phyloP scores from a whole-genome alignment of 305 asterid species.

The Solanum hybrid region DNA sequence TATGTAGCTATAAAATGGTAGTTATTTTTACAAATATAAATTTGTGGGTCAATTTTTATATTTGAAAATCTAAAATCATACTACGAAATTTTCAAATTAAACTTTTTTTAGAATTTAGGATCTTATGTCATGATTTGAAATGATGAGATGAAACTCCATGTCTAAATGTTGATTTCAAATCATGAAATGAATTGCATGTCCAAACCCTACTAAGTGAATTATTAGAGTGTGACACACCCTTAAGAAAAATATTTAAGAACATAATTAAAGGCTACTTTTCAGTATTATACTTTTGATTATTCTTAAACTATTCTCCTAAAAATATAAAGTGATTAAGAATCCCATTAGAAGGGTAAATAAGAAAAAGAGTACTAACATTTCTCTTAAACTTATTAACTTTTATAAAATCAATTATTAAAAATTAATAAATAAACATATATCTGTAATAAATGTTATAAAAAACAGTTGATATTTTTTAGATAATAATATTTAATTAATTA shows the following conservation, averaged over 20 bases:
- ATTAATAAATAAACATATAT: too few relatives aligned
- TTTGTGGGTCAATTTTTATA: background rate
- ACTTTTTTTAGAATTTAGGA: too few relatives aligned
- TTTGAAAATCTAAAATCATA: background rate
- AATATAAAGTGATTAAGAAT: background rate
- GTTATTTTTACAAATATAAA: too few relatives aligned
- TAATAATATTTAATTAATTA: too few relatives aligned
- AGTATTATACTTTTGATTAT: too few relatives aligned
- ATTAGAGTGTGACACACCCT: background rate
- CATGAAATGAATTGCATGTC: too few relatives aligned
- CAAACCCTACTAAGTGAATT: too few relatives aligned
- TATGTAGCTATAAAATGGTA: too few relatives aligned
- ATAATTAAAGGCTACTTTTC: background rate
- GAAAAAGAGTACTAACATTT: background rate
- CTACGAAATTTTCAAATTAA: too few relatives aligned
- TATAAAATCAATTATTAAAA: background rate
- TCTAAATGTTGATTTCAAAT: background rate
- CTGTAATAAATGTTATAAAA: background rate
- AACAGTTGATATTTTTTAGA: background rate
- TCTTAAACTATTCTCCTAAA: background rate
- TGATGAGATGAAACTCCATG: background rate
- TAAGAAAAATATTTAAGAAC: background rate
- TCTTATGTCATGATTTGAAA: too few relatives aligned
- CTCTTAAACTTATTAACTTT: background rate
- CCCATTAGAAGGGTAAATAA: background rate